These are phyloP conservation scores for Phylloporus sp. DNA, from an alignment of 1,284 basidiomycete species.

Conservation along the genomic window DNA sequence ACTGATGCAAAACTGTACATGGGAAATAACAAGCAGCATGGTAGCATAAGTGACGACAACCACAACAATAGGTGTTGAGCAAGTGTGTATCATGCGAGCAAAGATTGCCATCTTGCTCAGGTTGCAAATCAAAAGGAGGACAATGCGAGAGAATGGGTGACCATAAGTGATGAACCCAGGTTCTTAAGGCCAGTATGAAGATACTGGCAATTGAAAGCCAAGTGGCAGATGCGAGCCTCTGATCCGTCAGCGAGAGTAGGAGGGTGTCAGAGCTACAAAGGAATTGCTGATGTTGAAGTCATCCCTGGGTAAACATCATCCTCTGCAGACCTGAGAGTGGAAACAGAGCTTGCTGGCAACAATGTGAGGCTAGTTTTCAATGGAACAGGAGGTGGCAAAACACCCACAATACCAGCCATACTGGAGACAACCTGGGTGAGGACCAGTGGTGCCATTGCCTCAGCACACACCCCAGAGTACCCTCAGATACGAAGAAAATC, in stretches of 20 bases:
- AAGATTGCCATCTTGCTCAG: slow-evolving; percentile 93
- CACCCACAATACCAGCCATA: slow-evolving; percentile 97
- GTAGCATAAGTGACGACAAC: slow-evolving; percentile 53
- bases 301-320: slow-evolving; percentile 68
- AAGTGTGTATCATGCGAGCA: slow-evolving; percentile 87
- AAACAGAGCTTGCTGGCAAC: slow-evolving; percentile 43
- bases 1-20: slow-evolving; percentile 92
- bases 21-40: slow-evolving; percentile 88
- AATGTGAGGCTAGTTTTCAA: slow-evolving; percentile 27
- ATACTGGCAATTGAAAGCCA: slow-evolving; percentile 97
- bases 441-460: slow-evolving; percentile 91
- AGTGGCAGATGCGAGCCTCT: slow-evolving; percentile 85
- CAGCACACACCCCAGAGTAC: slow-evolving; percentile 89
- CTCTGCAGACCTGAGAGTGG: slow-evolving; percentile 38
- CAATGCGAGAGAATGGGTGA: slow-evolving; percentile 90
- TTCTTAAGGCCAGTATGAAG: slow-evolving; percentile 88
- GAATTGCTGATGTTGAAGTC: slow-evolving; percentile 67
- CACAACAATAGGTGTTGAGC: slow-evolving; percentile 83
- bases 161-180: slow-evolving; percentile 98
- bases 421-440: slow-evolving; percentile 91
- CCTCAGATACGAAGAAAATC: slow-evolving; percentile 85
- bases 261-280: slow-evolving; percentile 78
- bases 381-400: slow-evolving; percentile 63
- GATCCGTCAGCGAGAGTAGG: slow-evolving; percentile 75
- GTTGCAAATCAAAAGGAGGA: slow-evolving; percentile 93